These are phyloP conservation scores for Hypoxylon fragiforme DNA, from an alignment of 495 filamentous ascomycete genomes.

Conservation along the genomic window DNA sequence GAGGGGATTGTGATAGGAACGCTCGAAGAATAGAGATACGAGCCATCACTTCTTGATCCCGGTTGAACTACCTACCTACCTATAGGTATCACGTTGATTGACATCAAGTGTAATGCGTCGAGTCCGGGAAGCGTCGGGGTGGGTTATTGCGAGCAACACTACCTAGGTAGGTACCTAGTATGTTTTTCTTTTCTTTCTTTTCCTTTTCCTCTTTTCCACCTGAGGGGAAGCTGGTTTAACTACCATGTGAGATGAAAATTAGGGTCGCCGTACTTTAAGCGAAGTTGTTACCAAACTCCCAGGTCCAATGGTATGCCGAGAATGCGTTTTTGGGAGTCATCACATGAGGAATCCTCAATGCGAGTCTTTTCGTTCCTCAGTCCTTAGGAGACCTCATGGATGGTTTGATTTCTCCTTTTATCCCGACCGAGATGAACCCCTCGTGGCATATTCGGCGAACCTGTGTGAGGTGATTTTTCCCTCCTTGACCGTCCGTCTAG, in stretches of 20 bases:
- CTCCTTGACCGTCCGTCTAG: slow-evolving; percentile 13
- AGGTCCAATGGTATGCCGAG: slow-evolving; percentile 28
- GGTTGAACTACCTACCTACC: slow-evolving; percentile 3
- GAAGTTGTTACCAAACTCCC: slow-evolving; percentile 19
- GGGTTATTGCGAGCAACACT: slow-evolving; percentile 19
- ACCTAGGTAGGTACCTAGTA: too few species aligned
- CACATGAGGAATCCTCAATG: slow-evolving; percentile 36
- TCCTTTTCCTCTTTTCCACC: slow-evolving; percentile 8
- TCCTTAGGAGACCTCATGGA: too few species aligned
- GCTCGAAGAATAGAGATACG: slow-evolving; percentile 5
- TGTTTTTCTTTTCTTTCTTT: background rate
- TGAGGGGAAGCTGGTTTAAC: too few species aligned
- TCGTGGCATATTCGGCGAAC: slow-evolving; percentile 27
- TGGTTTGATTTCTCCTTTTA: slow-evolving; percentile 32
- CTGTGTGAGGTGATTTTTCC: slow-evolving; percentile 22
- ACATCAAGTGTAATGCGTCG: slow-evolving; percentile 5
- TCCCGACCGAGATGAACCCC: slow-evolving; percentile 24
- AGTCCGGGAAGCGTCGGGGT: slow-evolving; percentile 17
- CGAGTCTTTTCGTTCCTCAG: slow-evolving; percentile 24
- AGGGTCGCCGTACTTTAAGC: slow-evolving; percentile 20
- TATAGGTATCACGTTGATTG: slow-evolving; percentile 17
- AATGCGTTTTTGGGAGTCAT: slow-evolving; percentile 16
- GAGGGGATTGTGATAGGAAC: background rate
- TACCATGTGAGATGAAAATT: too few species aligned
- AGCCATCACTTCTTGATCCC: slow-evolving; percentile 20